These are phyloP conservation scores for Crassisporium funariophilum DNA, from an alignment of 768 basidiomycete species.

Conservation along the genomic window DNA sequence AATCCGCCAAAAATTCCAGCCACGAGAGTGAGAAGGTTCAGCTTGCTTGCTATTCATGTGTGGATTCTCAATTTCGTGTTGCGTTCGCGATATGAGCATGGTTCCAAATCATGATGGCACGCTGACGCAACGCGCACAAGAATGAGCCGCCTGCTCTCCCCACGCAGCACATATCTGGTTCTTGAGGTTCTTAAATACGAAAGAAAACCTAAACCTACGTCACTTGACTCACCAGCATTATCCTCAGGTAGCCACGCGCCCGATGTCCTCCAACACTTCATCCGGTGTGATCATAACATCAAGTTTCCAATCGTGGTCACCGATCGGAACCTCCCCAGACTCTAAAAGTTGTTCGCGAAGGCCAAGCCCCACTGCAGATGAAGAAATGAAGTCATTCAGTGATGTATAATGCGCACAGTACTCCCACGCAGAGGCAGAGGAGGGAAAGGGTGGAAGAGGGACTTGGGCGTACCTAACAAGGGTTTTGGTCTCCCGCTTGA, in stretches of 20 bases:
- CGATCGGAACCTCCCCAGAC: conserved; percentile 16
- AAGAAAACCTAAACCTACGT: too few species aligned
- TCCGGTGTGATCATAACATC: conserved; percentile 25
- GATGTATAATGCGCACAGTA: background rate
- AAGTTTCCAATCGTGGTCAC: conserved; percentile 23
- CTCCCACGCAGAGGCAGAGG: background rate
- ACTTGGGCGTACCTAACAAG: conserved; percentile 51
- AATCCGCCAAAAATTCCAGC: too few species aligned
- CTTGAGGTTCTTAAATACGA: too few species aligned
- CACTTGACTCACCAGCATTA: background rate
- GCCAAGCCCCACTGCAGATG: conserved; percentile 19
- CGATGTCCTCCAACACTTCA: conserved; percentile 10
- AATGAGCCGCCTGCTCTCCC: too few species aligned
- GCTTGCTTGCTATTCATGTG: too few species aligned
- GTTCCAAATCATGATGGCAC: too few species aligned
- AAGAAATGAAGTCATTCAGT: background rate
- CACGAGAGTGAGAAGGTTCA: too few species aligned
- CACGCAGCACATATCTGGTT: too few species aligned
- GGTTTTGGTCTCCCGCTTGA: conserved; percentile 47
- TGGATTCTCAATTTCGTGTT: too few species aligned
- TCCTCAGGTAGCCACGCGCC: background rate
- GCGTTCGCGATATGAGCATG: too few species aligned
- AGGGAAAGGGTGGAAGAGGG: background rate
- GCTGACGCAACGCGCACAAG: too few species aligned
- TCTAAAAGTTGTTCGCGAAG: conserved; percentile 23